Conservation (phyloP, 768 basidiomycete species). For the Lactarius pseudohatsudake region DNA sequence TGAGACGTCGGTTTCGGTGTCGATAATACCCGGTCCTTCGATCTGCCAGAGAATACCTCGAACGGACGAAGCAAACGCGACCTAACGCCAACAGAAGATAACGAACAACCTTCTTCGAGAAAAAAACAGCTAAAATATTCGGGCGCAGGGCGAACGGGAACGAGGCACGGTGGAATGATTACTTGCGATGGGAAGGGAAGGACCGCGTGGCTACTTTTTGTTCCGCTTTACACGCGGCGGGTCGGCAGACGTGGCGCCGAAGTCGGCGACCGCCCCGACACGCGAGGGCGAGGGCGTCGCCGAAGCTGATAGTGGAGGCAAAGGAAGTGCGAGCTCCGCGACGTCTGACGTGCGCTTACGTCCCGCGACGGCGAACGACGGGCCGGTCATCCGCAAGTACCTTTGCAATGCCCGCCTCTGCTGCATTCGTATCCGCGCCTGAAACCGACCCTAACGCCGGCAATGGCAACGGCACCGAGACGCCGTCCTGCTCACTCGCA, state of each 20-base stretch:
- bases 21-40: not conserved
- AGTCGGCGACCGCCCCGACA: not conserved
- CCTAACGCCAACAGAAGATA: slow-evolving; percentile 1
- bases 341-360: slow-evolving; percentile 38
- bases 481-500: slow-evolving; percentile 36
- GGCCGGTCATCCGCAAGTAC: slow-evolving; percentile 6
- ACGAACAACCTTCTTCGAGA: not conserved
- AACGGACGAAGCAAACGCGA: not conserved
- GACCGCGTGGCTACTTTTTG: slow-evolving; percentile 29
- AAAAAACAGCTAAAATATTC: not conserved
- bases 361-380: slow-evolving; percentile 16
- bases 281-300: slow-evolving; percentile 3
- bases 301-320: slow-evolving; percentile 1
- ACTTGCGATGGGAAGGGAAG: not conserved
- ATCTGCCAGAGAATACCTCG: not conserved
- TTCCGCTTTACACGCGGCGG: slow-evolving; percentile 34
- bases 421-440: not conserved
- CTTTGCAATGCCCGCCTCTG: not conserved
- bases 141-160: slow-evolving; percentile 1
- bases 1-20: not conserved
- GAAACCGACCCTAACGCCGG: not conserved
- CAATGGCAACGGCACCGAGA: slow-evolving; percentile 27
- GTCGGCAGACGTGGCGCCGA: not conserved
- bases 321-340: slow-evolving; percentile 30
- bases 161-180: not conserved